These are phyloP conservation scores for Solidago caesia DNA, from an alignment of 129 eudicot genomes.

Conservation along the genomic window DNA sequence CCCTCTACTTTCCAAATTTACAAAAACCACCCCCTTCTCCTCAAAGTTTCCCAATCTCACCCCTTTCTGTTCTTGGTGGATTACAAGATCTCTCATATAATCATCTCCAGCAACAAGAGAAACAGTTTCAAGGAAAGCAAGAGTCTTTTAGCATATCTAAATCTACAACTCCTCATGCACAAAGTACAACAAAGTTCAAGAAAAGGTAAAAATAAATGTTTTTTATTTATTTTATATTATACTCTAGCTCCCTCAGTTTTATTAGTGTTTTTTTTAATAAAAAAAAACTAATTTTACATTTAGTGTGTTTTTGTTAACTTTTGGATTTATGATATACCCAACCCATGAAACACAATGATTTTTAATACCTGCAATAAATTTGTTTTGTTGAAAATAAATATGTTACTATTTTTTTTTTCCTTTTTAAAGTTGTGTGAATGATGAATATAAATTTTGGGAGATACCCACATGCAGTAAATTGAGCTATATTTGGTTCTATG, in stretches of 20 bases:
- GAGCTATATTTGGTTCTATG: neutral
- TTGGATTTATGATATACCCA: conserved; percentile 5
- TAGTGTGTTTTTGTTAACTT: conserved; percentile 20
- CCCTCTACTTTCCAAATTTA: conserved; percentile 33
- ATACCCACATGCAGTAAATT: conserved; percentile 28
- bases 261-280: too few species aligned
- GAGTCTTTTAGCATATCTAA: conserved; percentile 44
- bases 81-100: conserved; percentile 45
- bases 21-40: conserved; percentile 31
- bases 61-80: conserved; percentile 66
- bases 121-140: conserved; percentile 44
- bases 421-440: conserved; percentile 13
- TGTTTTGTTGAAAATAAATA: neutral
- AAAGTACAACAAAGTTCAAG: conserved; percentile 63
- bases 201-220: conserved; percentile 50
- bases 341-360: conserved; percentile 19
- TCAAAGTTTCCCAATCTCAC: conserved; percentile 44
- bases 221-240: neutral
- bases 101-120: conserved; percentile 28
- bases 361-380: neutral
- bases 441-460: conserved; percentile 16
- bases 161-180: conserved; percentile 38
- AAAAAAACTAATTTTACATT: neutral
- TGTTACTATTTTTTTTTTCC: neutral
- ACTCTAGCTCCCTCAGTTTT: neutral